Evolutionary conservation across 129 eudicot species (phyloP).

Genomic region (Tanacetum coccineum): DNA sequence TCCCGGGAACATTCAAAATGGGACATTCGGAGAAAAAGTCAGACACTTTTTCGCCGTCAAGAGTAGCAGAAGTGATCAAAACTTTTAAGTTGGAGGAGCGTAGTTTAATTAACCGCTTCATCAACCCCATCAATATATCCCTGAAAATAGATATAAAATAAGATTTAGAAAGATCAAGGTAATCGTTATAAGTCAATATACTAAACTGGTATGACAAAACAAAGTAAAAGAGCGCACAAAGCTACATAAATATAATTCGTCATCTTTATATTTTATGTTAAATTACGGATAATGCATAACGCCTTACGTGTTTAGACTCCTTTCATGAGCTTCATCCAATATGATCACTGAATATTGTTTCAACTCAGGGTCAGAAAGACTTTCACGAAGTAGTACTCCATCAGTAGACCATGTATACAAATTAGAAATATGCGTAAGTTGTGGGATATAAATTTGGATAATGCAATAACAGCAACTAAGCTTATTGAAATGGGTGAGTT

Average conservation of each 20-base stretch:
- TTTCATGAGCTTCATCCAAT: slow-evolving; percentile 96
- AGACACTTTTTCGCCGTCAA: no score
- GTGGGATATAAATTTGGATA: background rate
- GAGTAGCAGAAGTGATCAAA: no score
- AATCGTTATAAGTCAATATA: no score
- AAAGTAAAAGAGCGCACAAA: no score
- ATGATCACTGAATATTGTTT: slow-evolving; percentile 81
- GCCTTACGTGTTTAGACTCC: slow-evolving; percentile 86
- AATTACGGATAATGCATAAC: background rate
- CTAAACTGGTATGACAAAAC: no score
- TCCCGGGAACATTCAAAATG: no score
- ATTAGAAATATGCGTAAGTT: slow-evolving; percentile 3
- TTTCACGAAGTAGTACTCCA: slow-evolving; percentile 94
- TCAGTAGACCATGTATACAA: slow-evolving; percentile 40
- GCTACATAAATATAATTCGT: background rate
- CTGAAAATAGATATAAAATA: no score
- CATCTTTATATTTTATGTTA: background rate
- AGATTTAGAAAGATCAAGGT: no score
- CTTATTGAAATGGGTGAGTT: slow-evolving; percentile 1
- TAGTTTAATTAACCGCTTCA: no score
- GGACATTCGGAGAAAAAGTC: no score
- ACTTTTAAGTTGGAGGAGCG: no score
- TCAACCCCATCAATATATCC: no score
- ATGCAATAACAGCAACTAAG: background rate
- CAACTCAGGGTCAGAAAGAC: slow-evolving; percentile 84